Evolutionary conservation across 1,139 yeast genomes (phyloP), one percentile per base, ranked within the genome.

Genomic region (Debaryomyces fabryi): DNA sequence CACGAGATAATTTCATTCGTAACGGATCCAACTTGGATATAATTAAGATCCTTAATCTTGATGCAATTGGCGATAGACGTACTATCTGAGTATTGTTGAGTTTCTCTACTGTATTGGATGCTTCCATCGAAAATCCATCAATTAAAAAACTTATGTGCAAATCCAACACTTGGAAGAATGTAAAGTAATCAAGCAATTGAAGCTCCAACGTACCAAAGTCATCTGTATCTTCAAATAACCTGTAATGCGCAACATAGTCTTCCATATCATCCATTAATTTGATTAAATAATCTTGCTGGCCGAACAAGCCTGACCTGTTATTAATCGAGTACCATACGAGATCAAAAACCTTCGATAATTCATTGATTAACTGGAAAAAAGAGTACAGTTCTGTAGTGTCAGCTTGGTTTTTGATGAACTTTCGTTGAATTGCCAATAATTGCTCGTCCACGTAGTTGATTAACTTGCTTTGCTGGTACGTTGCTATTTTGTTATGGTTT

Each of bases 261-360:
- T 84, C 81, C 45, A 86, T 62, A 54, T 86, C 92, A 40, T 86
- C 88, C 50, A 87, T 72, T 4, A 87, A 74, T 50, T 78, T 78
- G 32, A 87, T 70, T 21, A 85, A 66, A 55, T 85, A 86, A 48
- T 82, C 82, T 0, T 73, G 70, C 62, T 85, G 92, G 0, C 87
- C 88, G 59, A 76, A 79, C 20, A 70, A 51, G 53, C 62, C 46
- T 41, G 56, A 58, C 39, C 59, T 41, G 44, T 58, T 34, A 51
- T 63, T 52, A 55, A 67, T 68, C 0, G 88, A 79, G 57, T 72
- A 77, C 90, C 89, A 85, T 2, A 86, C 64, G 23, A 85, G 63
- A 46, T 78, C 82, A 12, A 83, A 57, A 2, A 84, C 58, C 6
- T 71, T 64, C 37, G 73, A 67, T 35, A 85, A 57, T 35, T 82